Conservation (phyloP, 306 rosid species). For the Lathyrus oleraceus region DNA sequence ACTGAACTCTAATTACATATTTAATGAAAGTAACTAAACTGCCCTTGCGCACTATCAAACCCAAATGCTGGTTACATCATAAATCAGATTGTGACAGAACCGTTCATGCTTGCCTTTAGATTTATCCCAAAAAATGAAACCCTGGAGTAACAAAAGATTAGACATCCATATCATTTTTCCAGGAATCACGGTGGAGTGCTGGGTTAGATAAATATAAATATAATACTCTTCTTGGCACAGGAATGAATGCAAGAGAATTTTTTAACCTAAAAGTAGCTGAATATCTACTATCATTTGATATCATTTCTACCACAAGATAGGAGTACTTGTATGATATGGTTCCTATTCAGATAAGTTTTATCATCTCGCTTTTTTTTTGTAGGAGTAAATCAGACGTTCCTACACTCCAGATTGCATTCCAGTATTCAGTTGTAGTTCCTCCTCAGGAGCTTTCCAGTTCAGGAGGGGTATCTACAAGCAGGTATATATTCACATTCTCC, state of each 20-base stretch:
- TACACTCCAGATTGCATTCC: constrained; percentile 86
- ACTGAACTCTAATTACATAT: constrained; percentile 16
- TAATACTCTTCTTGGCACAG: constrained; percentile 6
- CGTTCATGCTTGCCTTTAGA: constrained; percentile 19
- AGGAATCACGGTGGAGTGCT: background rate
- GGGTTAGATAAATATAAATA: constrained; percentile 28
- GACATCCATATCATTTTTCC: constrained; percentile 12
- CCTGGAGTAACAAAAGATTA: background rate
- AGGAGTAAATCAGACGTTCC: constrained; percentile 81
- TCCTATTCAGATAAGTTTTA: constrained; percentile 30
- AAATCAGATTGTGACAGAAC: constrained; percentile 13
- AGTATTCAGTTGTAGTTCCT: constrained; percentile 86
- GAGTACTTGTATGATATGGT: constrained; percentile 20
- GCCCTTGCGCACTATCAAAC: background rate
- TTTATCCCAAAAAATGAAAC: constrained; percentile 23
- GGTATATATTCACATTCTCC: constrained; percentile 50
- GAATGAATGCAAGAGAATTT: constrained; percentile 9
- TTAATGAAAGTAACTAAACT: constrained; percentile 6
- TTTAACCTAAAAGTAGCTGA: constrained; percentile 15
- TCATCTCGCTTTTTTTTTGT: constrained; percentile 30
- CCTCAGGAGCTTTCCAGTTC: constrained; percentile 69
- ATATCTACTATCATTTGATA: constrained; percentile 7
- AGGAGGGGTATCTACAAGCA: constrained; percentile 51
- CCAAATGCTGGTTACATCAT: constrained; percentile 17
- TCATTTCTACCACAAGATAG: constrained; percentile 20